A percentile compares a stretch with the other conserved stretches of the same genome.
Evolutionary conservation across 2,329 filamentous ascomycete species (phyloP).

Genomic region (Albophoma yamanashiensis): DNA sequence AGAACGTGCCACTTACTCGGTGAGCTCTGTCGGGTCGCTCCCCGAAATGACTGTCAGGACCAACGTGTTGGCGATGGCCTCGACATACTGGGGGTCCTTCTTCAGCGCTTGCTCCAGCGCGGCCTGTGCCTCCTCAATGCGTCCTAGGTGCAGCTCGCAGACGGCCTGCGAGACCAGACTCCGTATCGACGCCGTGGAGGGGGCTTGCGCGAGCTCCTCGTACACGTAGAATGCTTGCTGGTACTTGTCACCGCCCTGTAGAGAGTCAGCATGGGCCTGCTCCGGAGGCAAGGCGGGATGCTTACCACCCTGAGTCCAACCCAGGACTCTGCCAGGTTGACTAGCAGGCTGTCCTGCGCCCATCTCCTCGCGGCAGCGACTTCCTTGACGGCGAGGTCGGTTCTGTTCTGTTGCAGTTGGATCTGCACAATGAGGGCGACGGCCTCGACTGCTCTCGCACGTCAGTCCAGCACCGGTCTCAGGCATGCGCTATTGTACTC

Average conservation of each 20-base stretch:
- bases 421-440: constrained; percentile 88
- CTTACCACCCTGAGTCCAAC: constrained; percentile 74
- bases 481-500: constrained; percentile 23
- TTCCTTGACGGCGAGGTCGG: constrained; percentile 84
- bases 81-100: constrained; percentile 59
- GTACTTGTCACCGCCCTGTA: constrained; percentile 84
- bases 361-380: constrained; percentile 77
- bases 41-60: constrained; percentile 71
- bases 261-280: constrained; percentile 13
- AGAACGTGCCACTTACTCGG: constrained; percentile 38
- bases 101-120: constrained; percentile 72
- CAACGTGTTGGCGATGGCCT: constrained; percentile 72
- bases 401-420: constrained; percentile 81
- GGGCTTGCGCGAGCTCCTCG: constrained; percentile 85
- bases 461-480: constrained; percentile 9
- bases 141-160: constrained; percentile 81
- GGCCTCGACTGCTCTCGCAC: constrained; percentile 46
- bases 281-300: background rate
- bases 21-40: constrained; percentile 54
- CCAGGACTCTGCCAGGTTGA: constrained; percentile 95
- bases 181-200: constrained; percentile 65
- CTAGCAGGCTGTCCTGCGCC: constrained; percentile 88
- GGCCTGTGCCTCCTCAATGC: constrained; percentile 78
- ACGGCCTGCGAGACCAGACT: constrained; percentile 82
- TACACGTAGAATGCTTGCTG: constrained; percentile 97